phyloP scores from a whole-genome alignment of 129 eudicot genomes.

The Escallonia herrerae region DNA sequence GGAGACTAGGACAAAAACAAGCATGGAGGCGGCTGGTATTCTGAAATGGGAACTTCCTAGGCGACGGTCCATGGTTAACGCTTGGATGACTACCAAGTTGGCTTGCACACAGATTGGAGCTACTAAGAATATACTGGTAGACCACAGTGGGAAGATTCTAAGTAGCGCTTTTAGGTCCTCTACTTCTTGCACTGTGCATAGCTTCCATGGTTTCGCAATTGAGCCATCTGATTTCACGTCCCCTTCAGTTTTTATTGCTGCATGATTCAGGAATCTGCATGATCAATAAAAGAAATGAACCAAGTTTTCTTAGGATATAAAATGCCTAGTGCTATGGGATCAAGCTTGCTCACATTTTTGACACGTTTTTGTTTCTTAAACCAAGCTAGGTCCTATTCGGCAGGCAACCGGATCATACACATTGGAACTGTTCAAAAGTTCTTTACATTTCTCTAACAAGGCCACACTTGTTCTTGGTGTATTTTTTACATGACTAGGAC shows the following conservation, averaged over 20 bases:
- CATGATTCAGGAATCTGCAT: slow-evolving; percentile 47
- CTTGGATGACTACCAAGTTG: slow-evolving; percentile 51
- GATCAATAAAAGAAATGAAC: not conserved
- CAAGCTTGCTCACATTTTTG: too few relatives aligned
- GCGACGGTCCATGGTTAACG: slow-evolving; percentile 51
- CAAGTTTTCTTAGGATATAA: too few relatives aligned
- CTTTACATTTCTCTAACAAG: too few relatives aligned
- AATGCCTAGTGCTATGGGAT: too few relatives aligned
- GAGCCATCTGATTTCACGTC: slow-evolving; percentile 17
- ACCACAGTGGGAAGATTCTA: slow-evolving; percentile 53
- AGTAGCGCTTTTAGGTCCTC: slow-evolving; percentile 61
- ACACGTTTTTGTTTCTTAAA: too few relatives aligned
- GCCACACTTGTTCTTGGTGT: too few relatives aligned
- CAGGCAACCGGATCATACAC: too few relatives aligned
- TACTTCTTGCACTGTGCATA: slow-evolving; percentile 62
- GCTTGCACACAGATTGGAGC: slow-evolving; percentile 43
- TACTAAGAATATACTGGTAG: slow-evolving; percentile 38
- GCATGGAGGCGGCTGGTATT: slow-evolving; percentile 46
- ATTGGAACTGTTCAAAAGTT: too few relatives aligned
- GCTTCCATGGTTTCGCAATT: slow-evolving; percentile 41
- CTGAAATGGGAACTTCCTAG: slow-evolving; percentile 28
- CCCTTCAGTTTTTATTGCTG: slow-evolving; percentile 31
- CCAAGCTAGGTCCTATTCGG: too few relatives aligned
- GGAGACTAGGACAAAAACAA: slow-evolving; percentile 32
- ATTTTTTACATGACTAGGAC: too few relatives aligned